Conservation (phyloP, 257 asterid species). For the Przewalskia tangutica region DNA sequence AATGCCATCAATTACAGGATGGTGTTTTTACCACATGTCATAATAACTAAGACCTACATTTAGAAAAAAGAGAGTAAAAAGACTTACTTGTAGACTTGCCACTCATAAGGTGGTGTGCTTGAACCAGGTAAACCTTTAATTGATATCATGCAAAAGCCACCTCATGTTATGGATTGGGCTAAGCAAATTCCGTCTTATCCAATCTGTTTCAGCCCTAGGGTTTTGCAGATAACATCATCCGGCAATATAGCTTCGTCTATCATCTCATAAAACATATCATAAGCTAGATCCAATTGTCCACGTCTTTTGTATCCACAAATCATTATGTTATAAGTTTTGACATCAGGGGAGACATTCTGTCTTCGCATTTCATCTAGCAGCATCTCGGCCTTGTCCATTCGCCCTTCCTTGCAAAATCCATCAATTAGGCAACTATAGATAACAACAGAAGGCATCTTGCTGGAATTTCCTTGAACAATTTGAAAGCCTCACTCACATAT, state of each 20-base stretch:
- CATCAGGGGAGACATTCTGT: conserved; percentile 30
- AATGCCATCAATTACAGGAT: not conserved
- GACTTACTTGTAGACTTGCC: conserved; percentile 67
- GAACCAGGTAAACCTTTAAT: not conserved
- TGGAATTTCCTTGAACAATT: conserved; percentile 33
- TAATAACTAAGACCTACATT: not conserved
- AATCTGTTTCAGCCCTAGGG: not conserved
- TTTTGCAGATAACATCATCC: conserved; percentile 15
- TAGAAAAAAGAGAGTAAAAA: not conserved
- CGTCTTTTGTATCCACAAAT: conserved; percentile 27
- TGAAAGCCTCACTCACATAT: conserved; percentile 35
- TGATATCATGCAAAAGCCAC: not conserved
- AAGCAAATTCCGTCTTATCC: not conserved
- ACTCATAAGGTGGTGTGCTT: conserved; percentile 42
- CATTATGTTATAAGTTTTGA: conserved; percentile 27
- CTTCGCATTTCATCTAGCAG: conserved; percentile 32
- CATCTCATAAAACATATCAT: conserved; percentile 20
- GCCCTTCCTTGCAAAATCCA: conserved; percentile 28
- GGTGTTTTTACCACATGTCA: not conserved
- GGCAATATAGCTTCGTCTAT: conserved; percentile 20
- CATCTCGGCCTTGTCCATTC: conserved; percentile 18
- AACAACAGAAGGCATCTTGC: conserved; percentile 35
- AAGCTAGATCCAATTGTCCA: conserved; percentile 28
- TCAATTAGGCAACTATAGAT: conserved; percentile 55
- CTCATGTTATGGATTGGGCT: not conserved